Evolutionary conservation across 768 basidiomycete genomes (phyloP).

Genomic region (Holtermannia corniformis): DNA sequence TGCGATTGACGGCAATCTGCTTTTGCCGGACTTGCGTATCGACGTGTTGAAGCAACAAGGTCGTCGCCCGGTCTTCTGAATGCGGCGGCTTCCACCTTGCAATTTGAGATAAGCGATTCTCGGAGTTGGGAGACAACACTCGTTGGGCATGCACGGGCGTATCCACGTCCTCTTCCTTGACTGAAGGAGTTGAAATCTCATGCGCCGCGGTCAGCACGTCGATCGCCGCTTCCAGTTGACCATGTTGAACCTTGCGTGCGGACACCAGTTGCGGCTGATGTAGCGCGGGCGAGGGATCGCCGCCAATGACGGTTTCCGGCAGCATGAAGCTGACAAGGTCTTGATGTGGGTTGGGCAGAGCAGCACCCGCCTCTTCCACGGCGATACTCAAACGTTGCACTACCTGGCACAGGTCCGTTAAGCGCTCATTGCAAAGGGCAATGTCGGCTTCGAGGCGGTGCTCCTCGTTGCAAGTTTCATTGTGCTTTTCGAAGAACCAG

Average conservation of each 20-base stretch:
- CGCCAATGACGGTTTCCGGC: constrained; percentile 21
- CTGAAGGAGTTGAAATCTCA: constrained; percentile 74
- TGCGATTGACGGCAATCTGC: constrained; percentile 83
- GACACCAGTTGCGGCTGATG: constrained; percentile 23
- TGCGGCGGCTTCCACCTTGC: constrained; percentile 77
- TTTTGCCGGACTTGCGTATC: constrained; percentile 87
- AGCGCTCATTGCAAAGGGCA: constrained; percentile 82
- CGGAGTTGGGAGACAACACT: constrained; percentile 77
- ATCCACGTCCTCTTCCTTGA: constrained; percentile 74
- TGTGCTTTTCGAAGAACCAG: constrained; percentile 99
- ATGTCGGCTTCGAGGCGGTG: constrained; percentile 96
- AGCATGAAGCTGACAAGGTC: constrained; percentile 29
- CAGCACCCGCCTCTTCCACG: constrained; percentile 50
- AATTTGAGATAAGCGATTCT: constrained; percentile 72
- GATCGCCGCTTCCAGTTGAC: constrained; percentile 73
- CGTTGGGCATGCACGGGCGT: constrained; percentile 89
- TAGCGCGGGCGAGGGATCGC: constrained; percentile 13
- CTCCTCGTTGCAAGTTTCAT: constrained; percentile 93
- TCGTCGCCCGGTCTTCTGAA: constrained; percentile 74
- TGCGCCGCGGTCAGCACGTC: constrained; percentile 70
- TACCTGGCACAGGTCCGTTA: constrained; percentile 73
- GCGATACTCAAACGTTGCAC: constrained; percentile 67
- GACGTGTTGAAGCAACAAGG: constrained; percentile 73
- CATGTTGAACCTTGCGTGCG: constrained; percentile 44
- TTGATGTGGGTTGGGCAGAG: constrained; percentile 23